Percentiles rank a stretch among this genome's conserved stretches.
Evolutionary conservation across 768 basidiomycete species (phyloP).

Genomic region (Russula abietina): DNA sequence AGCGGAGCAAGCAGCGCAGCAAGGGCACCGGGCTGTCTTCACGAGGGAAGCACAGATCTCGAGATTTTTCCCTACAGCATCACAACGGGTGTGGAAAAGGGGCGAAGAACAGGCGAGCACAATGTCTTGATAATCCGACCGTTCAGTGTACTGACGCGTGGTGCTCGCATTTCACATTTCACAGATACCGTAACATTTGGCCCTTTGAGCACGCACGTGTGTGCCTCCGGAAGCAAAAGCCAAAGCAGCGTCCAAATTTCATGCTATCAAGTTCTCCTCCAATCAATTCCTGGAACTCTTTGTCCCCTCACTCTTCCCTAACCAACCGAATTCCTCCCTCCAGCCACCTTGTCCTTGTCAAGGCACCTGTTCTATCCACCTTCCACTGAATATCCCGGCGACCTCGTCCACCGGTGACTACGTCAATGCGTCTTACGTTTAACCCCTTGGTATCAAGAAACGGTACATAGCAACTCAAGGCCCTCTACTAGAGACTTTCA

Average conservation of each 20-base stretch:
- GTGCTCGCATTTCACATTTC: conserved; percentile 7
- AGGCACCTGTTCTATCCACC: conserved; percentile 9
- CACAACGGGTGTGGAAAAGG: conserved; percentile 95
- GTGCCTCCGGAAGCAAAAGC: conserved; percentile 39
- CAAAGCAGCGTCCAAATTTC: conserved; percentile 4
- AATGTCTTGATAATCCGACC: neutral
- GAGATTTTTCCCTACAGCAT: conserved; percentile 81
- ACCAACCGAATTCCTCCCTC: conserved; percentile 22
- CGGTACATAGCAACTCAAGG: conserved; percentile 96
- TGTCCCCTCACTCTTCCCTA: conserved; percentile 15
- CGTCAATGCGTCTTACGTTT: conserved; percentile 91
- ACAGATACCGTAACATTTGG: conserved; percentile 93
- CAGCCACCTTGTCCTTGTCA: conserved; percentile 6
- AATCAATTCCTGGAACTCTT: conserved; percentile 11
- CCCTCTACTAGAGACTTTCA: conserved; percentile 80
- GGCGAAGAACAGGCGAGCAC: conserved; percentile 74
- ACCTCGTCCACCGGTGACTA: conserved; percentile 61
- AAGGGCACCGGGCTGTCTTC: conserved; percentile 20
- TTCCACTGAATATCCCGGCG: conserved; percentile 19
- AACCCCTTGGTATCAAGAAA: conserved; percentile 72
- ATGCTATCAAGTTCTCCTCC: conserved; percentile 5
- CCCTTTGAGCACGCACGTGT: conserved; percentile 95
- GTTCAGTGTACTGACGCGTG: neutral
- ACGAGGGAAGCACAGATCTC: conserved; percentile 20
- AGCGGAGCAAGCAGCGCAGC: conserved; percentile 26